Percentiles rank a stretch among this genome's conserved stretches.
Evolutionary conservation across 1,284 basidiomycete genomes (phyloP).

Genomic region (Sporisorium iseilematis-ciliati): DNA sequence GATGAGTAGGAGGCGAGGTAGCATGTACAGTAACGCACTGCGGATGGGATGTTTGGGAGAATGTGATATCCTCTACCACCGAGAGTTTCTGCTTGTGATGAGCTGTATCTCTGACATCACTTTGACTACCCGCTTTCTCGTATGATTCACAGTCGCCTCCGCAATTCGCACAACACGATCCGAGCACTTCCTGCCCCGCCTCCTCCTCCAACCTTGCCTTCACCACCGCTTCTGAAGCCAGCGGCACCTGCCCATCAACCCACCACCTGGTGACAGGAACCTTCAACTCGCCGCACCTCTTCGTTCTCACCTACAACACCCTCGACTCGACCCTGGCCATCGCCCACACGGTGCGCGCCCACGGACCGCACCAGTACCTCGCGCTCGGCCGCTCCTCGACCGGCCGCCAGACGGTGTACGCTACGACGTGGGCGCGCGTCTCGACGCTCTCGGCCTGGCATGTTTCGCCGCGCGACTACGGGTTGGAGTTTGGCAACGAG

Average conservation of each 20-base stretch:
- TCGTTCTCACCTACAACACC: constrained; percentile 55
- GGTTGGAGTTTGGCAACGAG: constrained; percentile 19
- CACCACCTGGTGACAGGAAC: constrained; percentile 57
- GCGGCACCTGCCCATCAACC: constrained; percentile 25
- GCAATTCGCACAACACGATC: constrained; percentile 11
- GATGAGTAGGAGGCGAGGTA: neutral
- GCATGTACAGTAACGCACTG: neutral
- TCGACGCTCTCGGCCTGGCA: constrained; percentile 54
- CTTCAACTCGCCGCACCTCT: constrained; percentile 57
- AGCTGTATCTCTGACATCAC: constrained; percentile 7
- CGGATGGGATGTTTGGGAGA: neutral
- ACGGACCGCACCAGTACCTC: constrained; percentile 62
- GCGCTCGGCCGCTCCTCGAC: constrained; percentile 28
- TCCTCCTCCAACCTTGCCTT: neutral
- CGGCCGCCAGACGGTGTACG: constrained; percentile 44
- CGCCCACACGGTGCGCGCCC: constrained; percentile 14
- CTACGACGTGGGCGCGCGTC: constrained; percentile 56
- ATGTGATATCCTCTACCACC: neutral
- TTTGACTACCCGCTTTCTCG: too few species aligned
- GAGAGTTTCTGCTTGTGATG: neutral
- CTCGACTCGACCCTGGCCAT: constrained; percentile 32
- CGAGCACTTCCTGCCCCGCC: constrained; percentile 12
- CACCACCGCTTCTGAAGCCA: neutral
- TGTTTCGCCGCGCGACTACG: constrained; percentile 12
- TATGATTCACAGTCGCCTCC: constrained; percentile 4